Percentiles rank a stretch among this genome's conserved stretches.
These are phyloP conservation scores for Hypoxylon subgilvum DNA, from an alignment of 495 filamentous ascomycete genomes.

Conservation along the genomic window DNA sequence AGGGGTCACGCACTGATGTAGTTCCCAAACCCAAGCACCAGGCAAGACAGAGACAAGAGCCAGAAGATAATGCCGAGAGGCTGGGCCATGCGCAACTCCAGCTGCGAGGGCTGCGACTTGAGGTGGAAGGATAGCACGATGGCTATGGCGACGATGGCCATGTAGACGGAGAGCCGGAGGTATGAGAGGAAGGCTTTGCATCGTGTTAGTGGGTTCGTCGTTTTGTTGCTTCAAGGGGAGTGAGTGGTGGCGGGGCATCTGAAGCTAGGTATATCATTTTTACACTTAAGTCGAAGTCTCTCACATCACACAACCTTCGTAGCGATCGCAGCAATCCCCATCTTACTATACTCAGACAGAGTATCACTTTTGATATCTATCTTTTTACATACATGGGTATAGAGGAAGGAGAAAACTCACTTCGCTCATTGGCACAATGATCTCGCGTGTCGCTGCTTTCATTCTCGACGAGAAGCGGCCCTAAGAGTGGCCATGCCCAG, in stretches of 20 bases:
- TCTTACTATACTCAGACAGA: too few relatives aligned
- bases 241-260: too few relatives aligned
- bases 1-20: conserved; percentile 67
- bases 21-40: conserved; percentile 79
- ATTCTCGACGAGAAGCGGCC: conserved; percentile 88
- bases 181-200: conserved; percentile 81
- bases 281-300: too few relatives aligned
- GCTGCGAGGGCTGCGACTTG: conserved; percentile 67
- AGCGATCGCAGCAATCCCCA: too few relatives aligned
- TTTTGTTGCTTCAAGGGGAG: too few relatives aligned
- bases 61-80: conserved; percentile 91
- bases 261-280: too few relatives aligned
- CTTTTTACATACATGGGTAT: neutral
- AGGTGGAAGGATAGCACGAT: conserved; percentile 95
- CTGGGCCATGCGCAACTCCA: conserved; percentile 77
- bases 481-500: conserved; percentile 71
- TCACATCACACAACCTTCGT: too few relatives aligned
- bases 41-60: conserved; percentile 74
- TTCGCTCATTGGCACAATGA: conserved; percentile 79
- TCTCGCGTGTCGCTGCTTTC: conserved; percentile 84
- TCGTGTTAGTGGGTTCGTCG: too few relatives aligned
- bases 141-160: conserved; percentile 85
- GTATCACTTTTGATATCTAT: too few relatives aligned
- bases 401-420: conserved; percentile 49
- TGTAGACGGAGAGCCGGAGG: conserved; percentile 88